These are phyloP conservation scores for Magnolia kwangsiensis DNA, from an alignment of 164 flowering plant species.

Conservation along the genomic window DNA sequence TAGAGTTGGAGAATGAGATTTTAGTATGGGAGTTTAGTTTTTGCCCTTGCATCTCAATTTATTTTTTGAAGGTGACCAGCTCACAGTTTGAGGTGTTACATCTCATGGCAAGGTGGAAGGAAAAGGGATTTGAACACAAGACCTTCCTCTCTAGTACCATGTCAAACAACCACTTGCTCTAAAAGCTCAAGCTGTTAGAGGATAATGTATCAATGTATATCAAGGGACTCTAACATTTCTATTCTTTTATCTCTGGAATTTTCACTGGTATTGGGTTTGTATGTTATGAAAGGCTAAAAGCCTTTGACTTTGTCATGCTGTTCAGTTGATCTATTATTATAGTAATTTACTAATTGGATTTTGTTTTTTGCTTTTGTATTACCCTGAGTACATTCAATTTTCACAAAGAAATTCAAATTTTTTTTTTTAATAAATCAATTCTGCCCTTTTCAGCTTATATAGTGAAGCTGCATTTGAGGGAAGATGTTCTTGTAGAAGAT, in stretches of 20 bases:
- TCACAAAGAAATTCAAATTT: not conserved
- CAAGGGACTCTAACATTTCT: no score
- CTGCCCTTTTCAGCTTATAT: slow-evolving; percentile 41
- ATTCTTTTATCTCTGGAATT: not conserved
- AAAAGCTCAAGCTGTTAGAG: no score
- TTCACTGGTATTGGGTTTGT: not conserved
- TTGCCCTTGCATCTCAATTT: no score
- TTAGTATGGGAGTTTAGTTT: no score
- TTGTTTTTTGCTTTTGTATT: not conserved
- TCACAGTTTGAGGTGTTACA: no score
- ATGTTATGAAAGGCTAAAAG: not conserved
- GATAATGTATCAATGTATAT: no score
- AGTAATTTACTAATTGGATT: not conserved
- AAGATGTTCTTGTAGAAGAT: slow-evolving; percentile 16
- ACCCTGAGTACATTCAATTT: not conserved
- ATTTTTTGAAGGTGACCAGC: no score
- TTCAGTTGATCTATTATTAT: not conserved
- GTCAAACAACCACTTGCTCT: no score
- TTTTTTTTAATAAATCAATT: not conserved
- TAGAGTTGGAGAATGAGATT: no score
- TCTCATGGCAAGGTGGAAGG: no score
- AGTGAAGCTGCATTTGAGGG: slow-evolving; percentile 33
- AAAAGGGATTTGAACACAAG: no score
- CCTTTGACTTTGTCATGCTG: not conserved
- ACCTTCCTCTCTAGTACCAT: no score